phyloP scores from a whole-genome alignment of 441 rosid species.

The Metrosideros polymorpha region DNA sequence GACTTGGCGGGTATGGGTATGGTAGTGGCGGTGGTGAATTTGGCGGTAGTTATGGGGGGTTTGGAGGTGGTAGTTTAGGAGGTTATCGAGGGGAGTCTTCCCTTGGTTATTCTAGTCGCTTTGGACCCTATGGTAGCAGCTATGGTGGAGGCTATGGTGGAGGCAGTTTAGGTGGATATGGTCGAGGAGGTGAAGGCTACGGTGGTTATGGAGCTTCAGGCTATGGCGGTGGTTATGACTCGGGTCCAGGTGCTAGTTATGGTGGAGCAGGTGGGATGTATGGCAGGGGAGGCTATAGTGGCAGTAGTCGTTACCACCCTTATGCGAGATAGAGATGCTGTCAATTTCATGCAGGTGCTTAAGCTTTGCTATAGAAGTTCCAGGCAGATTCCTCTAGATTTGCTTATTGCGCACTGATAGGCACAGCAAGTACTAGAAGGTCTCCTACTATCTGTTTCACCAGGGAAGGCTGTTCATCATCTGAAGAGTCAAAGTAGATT shows the following conservation, averaged over 20 bases:
- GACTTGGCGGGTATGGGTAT: constrained; percentile 63
- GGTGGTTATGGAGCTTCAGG: constrained; percentile 53
- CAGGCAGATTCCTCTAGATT: constrained; percentile 46
- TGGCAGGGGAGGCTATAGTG: constrained; percentile 85
- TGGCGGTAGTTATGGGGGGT: constrained; percentile 55
- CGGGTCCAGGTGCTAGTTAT: constrained; percentile 69
- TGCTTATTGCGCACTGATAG: constrained; percentile 36
- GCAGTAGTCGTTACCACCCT: constrained; percentile 95
- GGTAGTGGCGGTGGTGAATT: constrained; percentile 53
- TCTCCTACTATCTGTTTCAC: constrained; percentile 10
- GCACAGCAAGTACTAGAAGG: constrained; percentile 38
- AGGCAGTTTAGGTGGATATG: constrained; percentile 62
- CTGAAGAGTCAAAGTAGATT: constrained; percentile 23
- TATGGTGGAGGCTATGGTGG: constrained; percentile 70
- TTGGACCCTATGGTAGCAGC: constrained; percentile 66
- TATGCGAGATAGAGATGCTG: constrained; percentile 59
- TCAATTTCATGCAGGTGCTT: constrained; percentile 34
- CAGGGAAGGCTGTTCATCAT: constrained; percentile 37
- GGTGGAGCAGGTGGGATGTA: constrained; percentile 71
- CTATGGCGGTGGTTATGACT: constrained; percentile 59
- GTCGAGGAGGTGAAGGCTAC: constrained; percentile 59
- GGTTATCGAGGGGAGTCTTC: constrained; percentile 79
- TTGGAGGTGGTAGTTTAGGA: constrained; percentile 61
- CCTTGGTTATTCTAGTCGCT: constrained; percentile 86
- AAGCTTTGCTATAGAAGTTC: constrained; percentile 55